Base-by-base conservation (phyloP, 2,329 filamentous ascomycete genomes). In the Microdochium bolleyi region DNA sequence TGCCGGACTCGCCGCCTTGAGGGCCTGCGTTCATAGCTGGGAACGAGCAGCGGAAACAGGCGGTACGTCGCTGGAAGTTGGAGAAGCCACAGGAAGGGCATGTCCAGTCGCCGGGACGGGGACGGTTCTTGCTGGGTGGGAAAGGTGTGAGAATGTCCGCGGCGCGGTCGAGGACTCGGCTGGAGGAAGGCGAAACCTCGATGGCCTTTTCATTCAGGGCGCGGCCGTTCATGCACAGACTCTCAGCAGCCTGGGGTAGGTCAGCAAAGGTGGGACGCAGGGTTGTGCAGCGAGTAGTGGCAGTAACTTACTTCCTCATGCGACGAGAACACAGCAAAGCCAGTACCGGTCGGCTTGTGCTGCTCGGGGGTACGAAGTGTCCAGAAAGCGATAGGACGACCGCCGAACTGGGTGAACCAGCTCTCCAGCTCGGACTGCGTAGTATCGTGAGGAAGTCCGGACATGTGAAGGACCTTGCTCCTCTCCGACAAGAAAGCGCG, bases 321-420 rank as follows among this genome's bases (percentile, higher is more conserved):
- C 49, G 92, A 97, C 58, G 94, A 97, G 68, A 99, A 99, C 53
- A 99, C 92, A 50, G 94, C 94, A 71, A 99, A 99, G 52, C 94
- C 94, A 52, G 92, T 95, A 46, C 94, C 94, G 10, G 94, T 99
- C n/a, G 94, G 94, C 78, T 99, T 99, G 74, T 97, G 94, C 74
- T 97, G 94, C 72, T 99, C 94, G 2, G 94, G 94, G 14, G 94
- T 99, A 57, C 92, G 88, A 50, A 99, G 80, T 19, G 94, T 99
- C 94, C 94, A 99, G 74, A 99, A 99, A 21, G 94, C 94, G 73
- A 99, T 99, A 27, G 94, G 94, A 46, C 94, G 88, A 50, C 94
- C 94, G 58, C 94, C 94, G 67, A 96, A 99, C 71, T 99, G 94
- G 27, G 94, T 99, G 68, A 97, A 99, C 94, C 94, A 99, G 73